These are phyloP conservation scores for Melastoma candidum DNA, from an alignment of 441 rosid species.

Conservation along the genomic window DNA sequence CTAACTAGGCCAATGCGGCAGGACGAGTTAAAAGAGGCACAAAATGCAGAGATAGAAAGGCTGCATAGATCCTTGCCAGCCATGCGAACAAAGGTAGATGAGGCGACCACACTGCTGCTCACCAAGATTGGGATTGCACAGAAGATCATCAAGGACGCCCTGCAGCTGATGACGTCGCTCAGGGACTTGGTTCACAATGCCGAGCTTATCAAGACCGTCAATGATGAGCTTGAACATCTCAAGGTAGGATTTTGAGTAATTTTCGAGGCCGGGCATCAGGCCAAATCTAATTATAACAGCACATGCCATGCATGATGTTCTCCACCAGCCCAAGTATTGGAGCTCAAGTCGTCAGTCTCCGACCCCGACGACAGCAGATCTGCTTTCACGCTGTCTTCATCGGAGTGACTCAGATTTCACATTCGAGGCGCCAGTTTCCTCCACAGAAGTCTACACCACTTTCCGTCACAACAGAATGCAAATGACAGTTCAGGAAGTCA, in stretches of 20 bases:
- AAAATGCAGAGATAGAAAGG: slow-evolving; percentile 20
- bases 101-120: slow-evolving; percentile 22
- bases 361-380: slow-evolving; percentile 42
- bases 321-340: slow-evolving; percentile 77
- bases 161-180: slow-evolving; percentile 22
- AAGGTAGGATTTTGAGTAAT: slow-evolving; percentile 33
- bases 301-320: slow-evolving; percentile 78
- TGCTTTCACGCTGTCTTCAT: slow-evolving; percentile 54
- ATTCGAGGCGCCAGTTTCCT: slow-evolving; percentile 42
- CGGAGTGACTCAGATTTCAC: slow-evolving; percentile 53
- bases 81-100: slow-evolving; percentile 22
- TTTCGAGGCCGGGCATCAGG: slow-evolving; percentile 23
- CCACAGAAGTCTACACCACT: slow-evolving; percentile 22
- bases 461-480: slow-evolving; percentile 29
- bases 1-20: slow-evolving; percentile 1
- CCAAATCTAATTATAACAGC: slow-evolving; percentile 39
- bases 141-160: slow-evolving; percentile 21
- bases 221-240: slow-evolving; percentile 39
- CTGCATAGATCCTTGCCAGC: slow-evolving; percentile 21
- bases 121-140: slow-evolving; percentile 25
- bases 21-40: slow-evolving; percentile 22
- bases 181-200: slow-evolving; percentile 23
- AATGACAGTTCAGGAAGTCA: slow-evolving; percentile 47
- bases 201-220: slow-evolving; percentile 31
- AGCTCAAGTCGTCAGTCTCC: slow-evolving; percentile 57